Conservation (phyloP, 2,329 filamentous ascomycete species). For the Cercospora janseana region DNA sequence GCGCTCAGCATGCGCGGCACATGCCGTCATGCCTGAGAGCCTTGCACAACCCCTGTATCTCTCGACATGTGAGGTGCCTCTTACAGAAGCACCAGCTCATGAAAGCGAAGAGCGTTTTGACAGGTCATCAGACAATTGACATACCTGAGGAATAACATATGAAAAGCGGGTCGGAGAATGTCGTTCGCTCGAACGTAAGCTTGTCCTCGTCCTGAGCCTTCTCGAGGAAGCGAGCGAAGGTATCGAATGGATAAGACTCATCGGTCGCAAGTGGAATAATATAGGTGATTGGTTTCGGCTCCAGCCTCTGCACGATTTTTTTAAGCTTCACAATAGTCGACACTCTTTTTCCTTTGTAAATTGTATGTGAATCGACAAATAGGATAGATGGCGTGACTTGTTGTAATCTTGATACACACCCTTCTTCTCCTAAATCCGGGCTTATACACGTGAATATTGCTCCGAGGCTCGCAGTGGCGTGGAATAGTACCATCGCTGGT, state of each 20-base stretch:
- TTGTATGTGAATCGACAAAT: constrained; percentile 43
- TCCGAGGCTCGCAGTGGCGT: constrained; percentile 43
- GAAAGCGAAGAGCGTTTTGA: constrained; percentile 17
- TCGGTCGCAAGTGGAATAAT: constrained; percentile 32
- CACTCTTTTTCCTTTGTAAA: constrained; percentile 42
- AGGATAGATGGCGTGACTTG: constrained; percentile 44
- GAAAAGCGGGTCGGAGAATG: constrained; percentile 45
- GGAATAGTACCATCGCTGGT: constrained; percentile 44
- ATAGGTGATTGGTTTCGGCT: constrained; percentile 30
- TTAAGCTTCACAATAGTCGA: constrained; percentile 37
- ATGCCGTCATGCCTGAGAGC: no score
- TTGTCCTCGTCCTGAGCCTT: constrained; percentile 33
- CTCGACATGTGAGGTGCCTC: no score
- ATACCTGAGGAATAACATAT: constrained; percentile 44
- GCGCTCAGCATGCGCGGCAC: no score
- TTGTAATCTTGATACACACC: constrained; percentile 41
- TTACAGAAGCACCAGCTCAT: neutral
- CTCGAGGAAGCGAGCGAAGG: constrained; percentile 37
- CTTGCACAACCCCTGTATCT: no score
- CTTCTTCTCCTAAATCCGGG: constrained; percentile 44
- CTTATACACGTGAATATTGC: constrained; percentile 47
- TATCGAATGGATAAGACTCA: constrained; percentile 26
- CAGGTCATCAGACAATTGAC: neutral
- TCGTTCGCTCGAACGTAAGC: constrained; percentile 41
- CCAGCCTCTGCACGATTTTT: constrained; percentile 36